These are phyloP conservation scores for Coffea canephora DNA, from an alignment of 257 asterid genomes.

Conservation along the genomic window DNA sequence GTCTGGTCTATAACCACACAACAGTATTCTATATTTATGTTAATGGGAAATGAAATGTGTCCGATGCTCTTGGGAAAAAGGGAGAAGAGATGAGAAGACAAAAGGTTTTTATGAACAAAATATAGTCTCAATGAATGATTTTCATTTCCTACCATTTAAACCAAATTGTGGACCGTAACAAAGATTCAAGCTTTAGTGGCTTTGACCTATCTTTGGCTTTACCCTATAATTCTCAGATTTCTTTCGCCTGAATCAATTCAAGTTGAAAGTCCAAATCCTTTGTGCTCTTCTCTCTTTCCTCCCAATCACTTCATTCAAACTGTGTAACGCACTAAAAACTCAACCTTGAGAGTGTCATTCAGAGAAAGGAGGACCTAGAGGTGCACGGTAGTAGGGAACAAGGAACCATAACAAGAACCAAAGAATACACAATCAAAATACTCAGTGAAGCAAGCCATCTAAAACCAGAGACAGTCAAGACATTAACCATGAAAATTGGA, in stretches of 20 bases:
- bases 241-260: neutral
- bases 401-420: neutral
- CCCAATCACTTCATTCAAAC: neutral
- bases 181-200: neutral
- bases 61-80: neutral
- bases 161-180: neutral
- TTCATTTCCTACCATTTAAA: neutral
- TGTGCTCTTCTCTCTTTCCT: neutral
- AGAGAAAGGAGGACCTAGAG: neutral
- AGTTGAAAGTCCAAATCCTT: neutral
- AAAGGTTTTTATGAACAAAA: too few relatives aligned
- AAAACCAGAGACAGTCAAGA: neutral
- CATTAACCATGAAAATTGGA: neutral
- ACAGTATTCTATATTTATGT: too few relatives aligned
- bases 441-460: neutral
- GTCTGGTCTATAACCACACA: neutral
- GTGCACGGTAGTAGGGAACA: neutral
- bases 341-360: neutral
- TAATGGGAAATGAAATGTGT: neutral
- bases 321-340: neutral
- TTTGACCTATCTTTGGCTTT: neutral
- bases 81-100: neutral
- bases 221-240: too few relatives aligned
- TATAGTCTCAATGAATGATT: too few relatives aligned
- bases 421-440: neutral